Base-by-base conservation (phyloP, 2,329 filamentous ascomycete species). In the Verticillium alfalfae region DNA sequence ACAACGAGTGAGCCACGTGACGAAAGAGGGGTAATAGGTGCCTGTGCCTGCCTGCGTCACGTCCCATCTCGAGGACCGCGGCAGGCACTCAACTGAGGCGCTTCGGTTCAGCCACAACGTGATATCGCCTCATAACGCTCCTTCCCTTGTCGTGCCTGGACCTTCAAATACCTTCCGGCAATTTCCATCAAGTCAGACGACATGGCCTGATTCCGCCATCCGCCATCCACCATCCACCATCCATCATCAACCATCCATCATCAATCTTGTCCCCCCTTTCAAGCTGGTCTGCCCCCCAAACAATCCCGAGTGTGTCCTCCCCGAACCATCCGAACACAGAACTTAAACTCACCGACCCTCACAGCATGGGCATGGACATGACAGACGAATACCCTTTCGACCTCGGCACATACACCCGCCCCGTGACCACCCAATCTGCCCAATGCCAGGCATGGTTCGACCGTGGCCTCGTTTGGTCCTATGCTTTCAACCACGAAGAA, bases 401-500 rank as follows among this genome's bases (percentile, higher is more conserved):
- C 66, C 82, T 92, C 1, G 89, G 89, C 61, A 70, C 75, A 0
- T 87, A 84, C 69, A 74, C 77, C 37, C 82, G 84, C n/a, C 67
- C 75, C 2, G 76, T 91, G 56, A 86, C 75, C 39, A 86, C 87
- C 0, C 71, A 67, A 16, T 84, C 70, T 67, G 54, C 70, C 3
- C 76, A 79, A 56, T 81, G 86, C 1, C 85, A 90, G 68, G 75
- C 67, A 7, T 93, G 90, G 90, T 92, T 91, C 70, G 79, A 89
- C 70, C 84, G 88, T 3, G 90, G 88, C 2, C 75, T 93, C n/a
- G 78, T 87, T 26, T 93, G 90, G 90, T 82, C 80, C 54, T 93
- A 89, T 71, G 88, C 79, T 26, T 93, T 93, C 77, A 92, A 93
- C 70, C 89, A 92, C 69, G 87, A 89, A 66, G 90, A 92, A 71